A percentile compares a stretch with the other conserved stretches of the same genome.
Evolutionary conservation across 2,329 filamentous ascomycete genomes (phyloP).

Genomic region (Botrytis paeoniae): DNA sequence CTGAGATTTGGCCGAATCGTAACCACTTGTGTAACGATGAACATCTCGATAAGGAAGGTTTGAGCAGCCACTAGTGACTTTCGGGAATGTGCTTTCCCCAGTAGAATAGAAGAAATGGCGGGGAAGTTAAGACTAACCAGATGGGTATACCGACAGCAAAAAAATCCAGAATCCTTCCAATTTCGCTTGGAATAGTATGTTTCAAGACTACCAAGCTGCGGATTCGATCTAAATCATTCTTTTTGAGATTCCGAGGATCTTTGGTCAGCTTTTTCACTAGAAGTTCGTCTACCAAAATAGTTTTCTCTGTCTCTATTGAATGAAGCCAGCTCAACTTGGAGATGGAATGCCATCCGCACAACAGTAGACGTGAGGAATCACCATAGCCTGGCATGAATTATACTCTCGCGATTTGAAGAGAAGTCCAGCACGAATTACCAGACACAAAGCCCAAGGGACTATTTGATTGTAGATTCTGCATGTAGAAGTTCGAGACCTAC

Average conservation of each 20-base stretch:
- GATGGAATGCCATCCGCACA: background rate
- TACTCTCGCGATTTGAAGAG: background rate
- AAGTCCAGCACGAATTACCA: background rate
- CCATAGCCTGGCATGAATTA: background rate
- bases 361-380: background rate
- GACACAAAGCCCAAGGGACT: background rate
- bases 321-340: background rate
- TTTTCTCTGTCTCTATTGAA: too few species aligned
- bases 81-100: background rate
- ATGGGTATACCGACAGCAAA: background rate
- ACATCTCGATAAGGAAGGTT: background rate
- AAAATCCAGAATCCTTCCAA: background rate
- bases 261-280: too few species aligned
- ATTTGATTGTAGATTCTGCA: background rate
- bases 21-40: background rate
- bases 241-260: background rate
- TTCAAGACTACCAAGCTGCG: background rate
- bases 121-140: background rate
- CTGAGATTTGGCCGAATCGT: background rate
- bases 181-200: background rate
- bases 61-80: background rate
- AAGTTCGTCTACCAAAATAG: background rate
- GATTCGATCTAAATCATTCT: background rate
- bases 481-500: background rate
- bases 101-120: background rate